phyloP scores from a whole-genome alignment of 2,329 filamentous ascomycete species.

The Madurella fahalii region DNA sequence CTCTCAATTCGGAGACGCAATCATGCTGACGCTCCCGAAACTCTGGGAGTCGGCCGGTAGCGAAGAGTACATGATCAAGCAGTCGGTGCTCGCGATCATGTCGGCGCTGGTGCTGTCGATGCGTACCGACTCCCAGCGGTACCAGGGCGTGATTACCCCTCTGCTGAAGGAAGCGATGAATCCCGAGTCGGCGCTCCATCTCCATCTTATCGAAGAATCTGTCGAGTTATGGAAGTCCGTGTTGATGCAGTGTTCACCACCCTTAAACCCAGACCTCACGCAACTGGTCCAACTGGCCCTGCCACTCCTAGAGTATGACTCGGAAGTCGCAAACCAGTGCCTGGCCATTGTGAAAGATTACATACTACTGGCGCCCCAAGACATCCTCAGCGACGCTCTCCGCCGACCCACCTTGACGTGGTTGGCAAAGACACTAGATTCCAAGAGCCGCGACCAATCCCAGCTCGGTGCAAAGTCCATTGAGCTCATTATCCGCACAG shows the following conservation, averaged over 20 bases:
- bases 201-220: slow-evolving; percentile 87
- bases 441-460: slow-evolving; percentile 54
- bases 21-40: slow-evolving; percentile 73
- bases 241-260: slow-evolving; percentile 59
- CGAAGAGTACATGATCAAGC: slow-evolving; percentile 89
- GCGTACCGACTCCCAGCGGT: slow-evolving; percentile 70
- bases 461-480: slow-evolving; percentile 57
- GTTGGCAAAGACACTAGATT: slow-evolving; percentile 47
- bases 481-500: slow-evolving; percentile 61
- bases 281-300: slow-evolving; percentile 60
- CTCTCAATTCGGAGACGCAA: slow-evolving; percentile 66
- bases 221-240: slow-evolving; percentile 84
- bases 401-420: slow-evolving; percentile 48
- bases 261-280: slow-evolving; percentile 59
- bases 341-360: slow-evolving; percentile 67
- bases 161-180: slow-evolving; percentile 77
- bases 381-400: slow-evolving; percentile 55
- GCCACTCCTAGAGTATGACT: slow-evolving; percentile 62
- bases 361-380: slow-evolving; percentile 64
- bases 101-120: slow-evolving; percentile 82
- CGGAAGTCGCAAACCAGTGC: slow-evolving; percentile 57
- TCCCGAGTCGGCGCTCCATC: slow-evolving; percentile 66
- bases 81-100: slow-evolving; percentile 83
- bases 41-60: slow-evolving; percentile 79
- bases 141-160: slow-evolving; percentile 76